A percentile compares a stretch with the other conserved stretches of the same genome.
These are phyloP conservation scores for Neonectria ditissima DNA, from an alignment of 2,329 filamentous ascomycete species.

Conservation along the genomic window DNA sequence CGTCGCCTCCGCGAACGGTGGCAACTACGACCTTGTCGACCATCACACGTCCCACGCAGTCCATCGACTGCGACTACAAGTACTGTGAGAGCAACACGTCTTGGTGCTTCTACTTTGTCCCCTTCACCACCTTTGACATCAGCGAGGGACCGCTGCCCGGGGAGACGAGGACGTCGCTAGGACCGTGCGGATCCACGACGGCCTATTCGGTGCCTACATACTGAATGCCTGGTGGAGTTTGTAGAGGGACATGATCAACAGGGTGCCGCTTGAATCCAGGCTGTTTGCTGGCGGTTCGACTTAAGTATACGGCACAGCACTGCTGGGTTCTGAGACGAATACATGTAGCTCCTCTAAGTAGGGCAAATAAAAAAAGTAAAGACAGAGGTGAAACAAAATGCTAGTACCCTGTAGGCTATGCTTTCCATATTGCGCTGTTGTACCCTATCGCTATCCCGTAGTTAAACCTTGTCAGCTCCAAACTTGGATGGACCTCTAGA, in stretches of 20 bases:
- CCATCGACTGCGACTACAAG: constrained; percentile 48
- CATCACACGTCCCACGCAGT: constrained; percentile 27
- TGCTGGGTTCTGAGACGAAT: neutral
- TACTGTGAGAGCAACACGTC: constrained; percentile 52
- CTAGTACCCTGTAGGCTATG: neutral
- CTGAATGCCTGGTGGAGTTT: neutral
- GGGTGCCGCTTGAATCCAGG: neutral
- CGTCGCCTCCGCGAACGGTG: neutral
- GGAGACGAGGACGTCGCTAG: constrained; percentile 50
- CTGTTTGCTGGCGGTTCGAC: neutral
- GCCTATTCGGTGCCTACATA: constrained; percentile 4
- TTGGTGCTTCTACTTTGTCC: constrained; percentile 56
- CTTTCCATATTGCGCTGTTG: neutral
- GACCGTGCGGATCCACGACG: constrained; percentile 42
- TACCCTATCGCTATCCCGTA: neutral
- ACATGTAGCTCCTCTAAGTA: neutral
- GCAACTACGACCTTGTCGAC: constrained; percentile 6
- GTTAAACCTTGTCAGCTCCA: no score
- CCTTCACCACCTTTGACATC: constrained; percentile 51
- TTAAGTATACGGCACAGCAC: neutral
- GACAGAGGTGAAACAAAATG: neutral
- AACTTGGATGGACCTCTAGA: neutral
- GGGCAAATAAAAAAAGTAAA: neutral
- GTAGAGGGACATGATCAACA: neutral
- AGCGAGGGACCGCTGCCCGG: constrained; percentile 51